Percentiles rank a stretch among this genome's conserved stretches.
These are phyloP conservation scores for Globisporangium parvum DNA, from an alignment of 352 stramenopile genomes.

Conservation along the genomic window DNA sequence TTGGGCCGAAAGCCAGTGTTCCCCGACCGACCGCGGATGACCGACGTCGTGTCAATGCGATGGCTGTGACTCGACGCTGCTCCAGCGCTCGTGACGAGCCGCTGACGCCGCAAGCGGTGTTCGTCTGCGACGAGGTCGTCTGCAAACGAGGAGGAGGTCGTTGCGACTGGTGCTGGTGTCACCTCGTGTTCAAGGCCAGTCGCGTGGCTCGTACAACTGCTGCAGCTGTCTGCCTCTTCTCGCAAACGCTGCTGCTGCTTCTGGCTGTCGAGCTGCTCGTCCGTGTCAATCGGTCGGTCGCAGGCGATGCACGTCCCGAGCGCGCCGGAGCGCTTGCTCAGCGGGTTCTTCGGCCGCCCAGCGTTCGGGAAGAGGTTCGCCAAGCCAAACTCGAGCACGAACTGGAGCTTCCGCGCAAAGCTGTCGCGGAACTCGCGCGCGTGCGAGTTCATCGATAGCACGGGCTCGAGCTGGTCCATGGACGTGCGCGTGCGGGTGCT, in stretches of 20 bases:
- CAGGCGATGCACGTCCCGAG: slow-evolving; percentile 59
- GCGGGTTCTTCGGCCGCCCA: slow-evolving; percentile 25
- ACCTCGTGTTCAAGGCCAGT: neutral
- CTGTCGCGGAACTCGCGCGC: slow-evolving; percentile 37
- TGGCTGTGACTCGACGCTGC: slow-evolving; percentile 12
- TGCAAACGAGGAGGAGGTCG: slow-evolving; percentile 6
- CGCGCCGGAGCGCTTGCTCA: slow-evolving; percentile 19
- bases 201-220: neutral
- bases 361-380: slow-evolving; percentile 57
- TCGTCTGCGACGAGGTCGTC: slow-evolving; percentile 24
- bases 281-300: slow-evolving; percentile 42
- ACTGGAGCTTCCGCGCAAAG: slow-evolving; percentile 37
- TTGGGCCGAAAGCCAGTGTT: slow-evolving; percentile 25
- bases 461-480: slow-evolving; percentile 46
- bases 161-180: neutral
- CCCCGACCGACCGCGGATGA: slow-evolving; percentile 36
- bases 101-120: slow-evolving; percentile 25
- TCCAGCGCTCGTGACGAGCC: slow-evolving; percentile 8
- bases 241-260: neutral
- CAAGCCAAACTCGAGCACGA: slow-evolving; percentile 52
- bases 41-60: slow-evolving; percentile 47
- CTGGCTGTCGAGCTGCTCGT: slow-evolving; percentile 10
- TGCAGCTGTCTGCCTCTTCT: neutral
- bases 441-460: slow-evolving; percentile 30
- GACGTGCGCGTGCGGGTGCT: slow-evolving; percentile 24